Evolutionary conservation across 2,329 filamentous ascomycete species (phyloP).

Genomic region (Lasiodiplodia gonubiensis): DNA sequence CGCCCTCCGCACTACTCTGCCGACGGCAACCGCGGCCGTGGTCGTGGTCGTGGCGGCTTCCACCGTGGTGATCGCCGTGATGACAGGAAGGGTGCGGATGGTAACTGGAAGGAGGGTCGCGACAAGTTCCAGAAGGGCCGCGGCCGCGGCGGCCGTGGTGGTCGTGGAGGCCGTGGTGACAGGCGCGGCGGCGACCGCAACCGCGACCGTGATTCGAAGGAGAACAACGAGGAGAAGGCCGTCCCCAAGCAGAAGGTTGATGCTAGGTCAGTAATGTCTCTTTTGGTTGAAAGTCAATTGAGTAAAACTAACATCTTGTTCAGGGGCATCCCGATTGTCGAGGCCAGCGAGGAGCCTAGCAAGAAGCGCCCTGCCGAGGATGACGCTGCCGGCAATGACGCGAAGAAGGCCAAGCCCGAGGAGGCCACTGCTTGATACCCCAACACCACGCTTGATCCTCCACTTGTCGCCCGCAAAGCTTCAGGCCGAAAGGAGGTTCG

Average conservation of each 20-base stretch:
- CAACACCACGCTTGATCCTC: not conserved
- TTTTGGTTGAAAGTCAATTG: constrained; percentile 32
- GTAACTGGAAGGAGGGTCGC: constrained; percentile 36
- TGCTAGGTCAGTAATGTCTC: constrained; percentile 14
- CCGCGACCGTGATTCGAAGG: constrained; percentile 24
- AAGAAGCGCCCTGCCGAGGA: constrained; percentile 57
- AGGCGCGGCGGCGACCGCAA: constrained; percentile 33
- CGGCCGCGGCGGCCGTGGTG: constrained; percentile 27
- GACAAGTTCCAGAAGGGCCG: constrained; percentile 41
- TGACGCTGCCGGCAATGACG: constrained; percentile 41
- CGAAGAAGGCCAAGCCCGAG: constrained; percentile 55
- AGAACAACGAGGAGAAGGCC: constrained; percentile 25
- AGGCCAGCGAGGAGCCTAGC: constrained; percentile 23
- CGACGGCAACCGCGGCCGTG: constrained; percentile 36
- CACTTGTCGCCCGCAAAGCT: not conserved
- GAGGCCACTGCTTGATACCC: constrained; percentile 25
- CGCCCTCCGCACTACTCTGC: constrained; percentile 30
- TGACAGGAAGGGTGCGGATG: constrained; percentile 33
- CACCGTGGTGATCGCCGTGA: constrained; percentile 30
- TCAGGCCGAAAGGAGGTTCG: not conserved
- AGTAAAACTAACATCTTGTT: constrained; percentile 16
- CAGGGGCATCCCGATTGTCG: constrained; percentile 43
- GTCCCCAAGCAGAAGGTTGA: constrained; percentile 24
- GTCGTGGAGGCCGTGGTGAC: constrained; percentile 30
- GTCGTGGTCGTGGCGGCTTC: constrained; percentile 39